Evolutionary conservation across 805 yeast genomes (phyloP), one percentile per base, ranked within the genome.

Genomic region (Vanderwaltozyma verrucispora): DNA sequence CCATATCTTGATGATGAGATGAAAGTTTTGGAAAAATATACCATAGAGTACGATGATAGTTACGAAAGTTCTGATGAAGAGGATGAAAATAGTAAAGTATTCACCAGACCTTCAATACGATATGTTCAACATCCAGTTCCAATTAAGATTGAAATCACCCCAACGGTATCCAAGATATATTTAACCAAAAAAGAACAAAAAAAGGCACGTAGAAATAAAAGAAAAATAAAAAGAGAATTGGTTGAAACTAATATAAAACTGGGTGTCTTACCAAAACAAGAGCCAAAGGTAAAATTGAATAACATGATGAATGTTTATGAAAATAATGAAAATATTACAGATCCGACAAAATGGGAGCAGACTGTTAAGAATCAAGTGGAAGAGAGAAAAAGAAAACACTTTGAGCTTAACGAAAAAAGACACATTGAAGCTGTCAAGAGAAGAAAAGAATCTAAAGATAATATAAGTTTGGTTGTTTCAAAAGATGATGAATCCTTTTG

Each of bases 221-320:
- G 96, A 39, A 72, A 77, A 32, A 68, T 68, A 29, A 66, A 60
- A 42, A 74, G 75, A 43, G 77, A 78, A 48, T 92, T 80, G 32
- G 68, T 72, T 40, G 95, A 85, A 53, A 89, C 85, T 47, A 65
- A 81, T 32, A 78, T 88, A 18, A 72, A 77, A 40, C 63, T 84
- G 5, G 98, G 98, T 0, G 60, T 88, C 15, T 84, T 80, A 33
- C 81, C 94, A 0, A 80, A 94, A 5, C 95, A 96, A 0, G 80
- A 80, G 5, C 94, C 96, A 3, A 92, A 89, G 57, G 81, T 92
- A 19, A 84, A 81, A 50, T 64, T 86, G 31, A 74, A 80, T 30
- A 92, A 89, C 54, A 68, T 92, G 58, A 84, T 86, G 87, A 80
- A 72, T 48, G 95, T 86, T 0, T 64, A 82, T 34, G 61, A 56